Base-by-base conservation (phyloP, 2,329 filamentous ascomycete genomes). In the Sporothrix sp. region DNA sequence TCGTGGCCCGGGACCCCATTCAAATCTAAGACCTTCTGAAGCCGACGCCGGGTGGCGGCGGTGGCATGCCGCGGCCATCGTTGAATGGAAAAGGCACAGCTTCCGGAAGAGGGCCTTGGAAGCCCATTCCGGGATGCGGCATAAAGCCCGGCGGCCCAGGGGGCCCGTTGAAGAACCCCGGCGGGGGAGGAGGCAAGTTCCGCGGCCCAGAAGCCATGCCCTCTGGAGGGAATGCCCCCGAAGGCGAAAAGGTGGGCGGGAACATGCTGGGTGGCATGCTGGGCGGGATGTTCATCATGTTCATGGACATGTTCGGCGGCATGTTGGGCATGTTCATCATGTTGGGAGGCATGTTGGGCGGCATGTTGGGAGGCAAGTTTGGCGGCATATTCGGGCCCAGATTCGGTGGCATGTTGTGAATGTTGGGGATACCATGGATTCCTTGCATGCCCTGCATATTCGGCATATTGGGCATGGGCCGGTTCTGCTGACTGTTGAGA, bases 161-260 rank as follows among this genome's bases (percentile, higher is more conserved):
- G 3, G 49, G 54, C 2, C 50, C 56, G 7, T 66, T 70, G 56
- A 72, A 79, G 59, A 80, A 79, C 10, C 76, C 76, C 1, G 78
- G 79, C 5, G 79, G 79, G 23, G 77, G 77, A 35, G 69, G 71
- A 14, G 69, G 71, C 67, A 79, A 72, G 61, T 68, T 75, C n/a
- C 77, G 72, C 9, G 71, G 73, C 54, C 72, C 73, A 30, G 64
- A 67, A 64, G 51, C 54, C 7, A 79, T 69, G 13, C 65, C 68
- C 27, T 76, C 73, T 1, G 72, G 73, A 11, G 71, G 71, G 68
- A 61, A 74, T 69, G 21, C 56, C 10, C 48, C 56, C 43, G 18
- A 68, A 6, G 71, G 73, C 13, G 76, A 73, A 55, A 82, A 82
- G 61, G 75, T 79, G n/a, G 77, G 76, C 18, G 76, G 76, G 58